Conservation (phyloP, 129 eudicot genomes). For the Scalesia atractyloides region DNA sequence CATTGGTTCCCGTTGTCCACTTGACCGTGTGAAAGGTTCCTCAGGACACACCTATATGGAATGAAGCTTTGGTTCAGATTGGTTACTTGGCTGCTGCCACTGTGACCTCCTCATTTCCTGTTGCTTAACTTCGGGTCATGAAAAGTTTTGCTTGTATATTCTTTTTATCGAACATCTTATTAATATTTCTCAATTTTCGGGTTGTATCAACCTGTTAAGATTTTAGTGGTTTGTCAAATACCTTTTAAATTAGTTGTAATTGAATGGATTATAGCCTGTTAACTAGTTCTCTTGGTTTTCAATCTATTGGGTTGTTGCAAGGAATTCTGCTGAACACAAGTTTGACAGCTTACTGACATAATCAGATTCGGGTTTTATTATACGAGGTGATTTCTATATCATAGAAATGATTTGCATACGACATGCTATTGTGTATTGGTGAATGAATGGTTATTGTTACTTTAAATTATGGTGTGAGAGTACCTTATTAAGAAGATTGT, state of each 20-base stretch:
- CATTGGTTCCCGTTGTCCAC: conserved; percentile 72
- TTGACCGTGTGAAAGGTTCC: conserved; percentile 12
- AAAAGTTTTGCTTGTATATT: conserved; percentile 5
- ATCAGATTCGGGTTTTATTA: too few relatives aligned
- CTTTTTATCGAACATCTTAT: neutral
- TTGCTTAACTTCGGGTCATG: neutral
- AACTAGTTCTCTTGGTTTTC: neutral
- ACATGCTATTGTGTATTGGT: too few relatives aligned
- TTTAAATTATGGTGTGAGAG: too few relatives aligned
- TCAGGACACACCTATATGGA: neutral
- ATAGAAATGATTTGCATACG: neutral
- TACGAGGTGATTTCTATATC: neutral
- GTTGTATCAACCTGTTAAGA: neutral
- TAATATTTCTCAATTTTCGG: neutral
- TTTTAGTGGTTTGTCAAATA: neutral
- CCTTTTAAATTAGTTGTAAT: neutral
- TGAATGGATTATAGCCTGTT: neutral
- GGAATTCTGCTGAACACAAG: too few relatives aligned
- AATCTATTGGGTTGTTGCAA: neutral
- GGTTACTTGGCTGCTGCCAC: neutral
- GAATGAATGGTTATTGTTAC: too few relatives aligned
- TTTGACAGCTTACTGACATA: too few relatives aligned
- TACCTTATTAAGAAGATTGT: too few relatives aligned
- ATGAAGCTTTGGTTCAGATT: conserved; percentile 9
- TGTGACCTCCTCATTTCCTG: neutral